Conservation (phyloP, 805 yeast genomes). For the Nakazawaea ernobii region DNA sequence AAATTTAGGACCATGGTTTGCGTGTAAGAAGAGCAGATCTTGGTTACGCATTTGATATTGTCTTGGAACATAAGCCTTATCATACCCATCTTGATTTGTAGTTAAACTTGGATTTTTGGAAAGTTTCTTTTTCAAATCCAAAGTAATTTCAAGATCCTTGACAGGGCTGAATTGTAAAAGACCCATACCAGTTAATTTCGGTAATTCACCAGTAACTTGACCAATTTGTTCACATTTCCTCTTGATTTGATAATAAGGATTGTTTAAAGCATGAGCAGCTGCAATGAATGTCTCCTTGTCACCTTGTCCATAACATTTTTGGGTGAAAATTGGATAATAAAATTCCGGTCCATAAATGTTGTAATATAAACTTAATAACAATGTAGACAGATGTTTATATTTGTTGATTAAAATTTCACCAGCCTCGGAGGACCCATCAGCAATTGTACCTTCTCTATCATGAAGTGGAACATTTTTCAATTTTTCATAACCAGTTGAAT, state of each 20-base stretch:
- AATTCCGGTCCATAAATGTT: slow-evolving; percentile 61
- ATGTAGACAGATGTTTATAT: slow-evolving; percentile 50
- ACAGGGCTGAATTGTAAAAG: slow-evolving; percentile 9
- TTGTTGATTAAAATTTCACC: slow-evolving; percentile 66
- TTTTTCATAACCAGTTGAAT: slow-evolving; percentile 10
- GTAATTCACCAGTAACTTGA: slow-evolving; percentile 16
- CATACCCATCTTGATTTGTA: slow-evolving; percentile 10
- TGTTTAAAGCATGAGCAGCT: slow-evolving; percentile 49
- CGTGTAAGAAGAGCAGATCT: slow-evolving; percentile 9
- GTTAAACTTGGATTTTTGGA: slow-evolving; percentile 7
- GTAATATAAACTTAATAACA: slow-evolving; percentile 57
- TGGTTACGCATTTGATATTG: slow-evolving; percentile 8
- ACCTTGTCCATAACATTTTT: slow-evolving; percentile 74
- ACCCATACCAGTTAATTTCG: slow-evolving; percentile 17
- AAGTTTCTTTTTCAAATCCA: slow-evolving; percentile 4
- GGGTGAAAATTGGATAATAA: slow-evolving; percentile 64
- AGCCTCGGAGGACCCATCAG: slow-evolving; percentile 65
- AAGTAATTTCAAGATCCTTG: slow-evolving; percentile 3
- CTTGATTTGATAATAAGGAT: slow-evolving; percentile 54
- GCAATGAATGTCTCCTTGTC: slow-evolving; percentile 74
- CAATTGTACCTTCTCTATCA: slow-evolving; percentile 56
- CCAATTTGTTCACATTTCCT: slow-evolving; percentile 50
- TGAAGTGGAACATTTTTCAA: slow-evolving; percentile 39
- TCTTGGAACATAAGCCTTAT: slow-evolving; percentile 7
- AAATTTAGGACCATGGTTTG: slow-evolving; percentile 12